Evolutionary conservation across 805 yeast species (phyloP), one percentile per base, ranked within the genome.

Genomic region (Wickerhamiella cacticola): DNA sequence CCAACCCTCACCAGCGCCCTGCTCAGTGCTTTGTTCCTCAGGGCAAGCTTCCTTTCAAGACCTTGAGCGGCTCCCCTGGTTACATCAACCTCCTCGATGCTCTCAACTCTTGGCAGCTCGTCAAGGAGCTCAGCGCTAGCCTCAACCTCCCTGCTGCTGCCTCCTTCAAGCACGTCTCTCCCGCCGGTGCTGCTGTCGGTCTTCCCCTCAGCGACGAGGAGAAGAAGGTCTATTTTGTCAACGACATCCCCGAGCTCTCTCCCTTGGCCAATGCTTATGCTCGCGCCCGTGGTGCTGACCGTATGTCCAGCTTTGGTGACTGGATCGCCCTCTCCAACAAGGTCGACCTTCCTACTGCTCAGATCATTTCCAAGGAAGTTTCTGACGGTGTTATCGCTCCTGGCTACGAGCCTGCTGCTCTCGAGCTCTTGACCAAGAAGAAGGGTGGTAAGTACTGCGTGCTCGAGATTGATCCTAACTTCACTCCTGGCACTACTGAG

Each of bases 311-410:
- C 12, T 92, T 92, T 65, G 98, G 98, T 64, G 98, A 92, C 70
- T 92, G 87, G 75, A 92, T 92, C 62, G 98, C 98, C 41, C 74
- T 92, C 55, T 87, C 96, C 53, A 89, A 89, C 74, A 84, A 83
- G 68, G 98, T 92, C 57, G 98, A 92, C 67, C 72, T 82, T 48
- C 86, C 96, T 63, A 92, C 98, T 52, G 98, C 98, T 48, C 82
- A 83, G 68, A 89, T 92, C 68, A 92, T 92, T 65, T 83, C 96
- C 48, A 86, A 85, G 69, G 98, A 92, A 73, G 98, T 92, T 45
- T 80, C 94, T 38, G 98, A 92, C 66, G 98, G 98, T 75, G 95
- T 92, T 52, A 86, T 92, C 72, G 98, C 98, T 33, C 98, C 98
- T 58, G 97, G 95, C 52, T 92, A 70, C 68, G 82, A 81, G 60